Percentiles rank a stretch among this genome's conserved stretches.
phyloP scores from a whole-genome alignment of 179 eudicot species.

The Drosera spatulata region DNA sequence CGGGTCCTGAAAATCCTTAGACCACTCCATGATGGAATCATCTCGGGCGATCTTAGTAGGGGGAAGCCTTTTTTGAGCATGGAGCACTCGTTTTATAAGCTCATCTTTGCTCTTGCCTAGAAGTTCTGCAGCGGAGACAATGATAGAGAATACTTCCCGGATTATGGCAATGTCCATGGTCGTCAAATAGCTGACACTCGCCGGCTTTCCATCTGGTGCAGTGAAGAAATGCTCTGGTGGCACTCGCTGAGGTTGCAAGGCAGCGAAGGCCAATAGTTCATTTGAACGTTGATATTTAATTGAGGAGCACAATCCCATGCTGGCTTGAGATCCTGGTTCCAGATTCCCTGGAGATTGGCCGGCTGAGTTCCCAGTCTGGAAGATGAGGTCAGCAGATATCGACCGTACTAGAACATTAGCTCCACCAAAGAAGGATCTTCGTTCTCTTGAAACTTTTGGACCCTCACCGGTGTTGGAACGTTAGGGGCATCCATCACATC shows the following conservation, averaged over 20 bases:
- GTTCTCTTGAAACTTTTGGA: constrained; percentile 42
- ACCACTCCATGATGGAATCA: constrained; percentile 91
- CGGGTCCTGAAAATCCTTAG: constrained; percentile 65
- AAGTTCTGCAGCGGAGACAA: constrained; percentile 72
- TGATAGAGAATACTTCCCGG: constrained; percentile 52
- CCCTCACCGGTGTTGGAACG: constrained; percentile 52
- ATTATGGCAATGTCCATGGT: constrained; percentile 90
- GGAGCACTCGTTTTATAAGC: constrained; percentile 41
- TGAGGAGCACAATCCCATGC: constrained; percentile 89
- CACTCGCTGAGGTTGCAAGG: constrained; percentile 75
- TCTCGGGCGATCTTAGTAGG: constrained; percentile 57
- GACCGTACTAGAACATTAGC: constrained; percentile 79
- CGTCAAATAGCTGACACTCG: constrained; percentile 87
- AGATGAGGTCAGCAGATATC: constrained; percentile 72
- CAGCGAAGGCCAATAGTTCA: constrained; percentile 95
- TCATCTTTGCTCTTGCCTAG: constrained; percentile 47
- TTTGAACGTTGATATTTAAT: constrained; percentile 79
- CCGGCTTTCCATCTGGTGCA: constrained; percentile 76
- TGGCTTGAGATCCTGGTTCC: constrained; percentile 66
- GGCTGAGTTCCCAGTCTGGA: constrained; percentile 76
- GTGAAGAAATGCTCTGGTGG: constrained; percentile 81
- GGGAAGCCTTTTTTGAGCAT: constrained; percentile 51
- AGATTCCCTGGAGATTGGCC: constrained; percentile 83
- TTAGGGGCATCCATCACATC: neutral
- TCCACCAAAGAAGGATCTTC: constrained; percentile 89